phyloP scores from a whole-genome alignment of 176 grass and related monocot genomes.

The Hordeum vulgare region DNA sequence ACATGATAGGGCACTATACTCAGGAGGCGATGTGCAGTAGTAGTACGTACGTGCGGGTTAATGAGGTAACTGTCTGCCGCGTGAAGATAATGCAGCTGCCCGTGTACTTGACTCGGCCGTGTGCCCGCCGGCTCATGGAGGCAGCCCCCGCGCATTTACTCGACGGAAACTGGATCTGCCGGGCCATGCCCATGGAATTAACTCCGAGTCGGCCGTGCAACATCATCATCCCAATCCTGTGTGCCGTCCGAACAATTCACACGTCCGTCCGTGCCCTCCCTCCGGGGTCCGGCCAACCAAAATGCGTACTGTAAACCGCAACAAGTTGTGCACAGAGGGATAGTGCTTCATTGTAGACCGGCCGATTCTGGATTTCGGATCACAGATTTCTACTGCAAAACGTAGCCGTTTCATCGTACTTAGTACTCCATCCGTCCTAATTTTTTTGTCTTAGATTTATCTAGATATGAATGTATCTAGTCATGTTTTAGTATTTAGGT shows the following conservation, averaged over 20 bases:
- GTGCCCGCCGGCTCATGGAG: constrained; percentile 28
- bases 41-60: background rate
- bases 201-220: background rate
- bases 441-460: too few species aligned
- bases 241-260: background rate
- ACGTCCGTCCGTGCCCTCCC: background rate
- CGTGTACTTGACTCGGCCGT: constrained; percentile 17
- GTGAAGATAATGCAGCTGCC: constrained; percentile 9
- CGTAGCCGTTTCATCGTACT: background rate
- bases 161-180: background rate
- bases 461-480: too few species aligned
- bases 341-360: background rate
- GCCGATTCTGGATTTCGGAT: background rate
- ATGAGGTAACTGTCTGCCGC: constrained; percentile 24
- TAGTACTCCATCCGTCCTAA: too few species aligned
- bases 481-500: too few species aligned
- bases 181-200: background rate
- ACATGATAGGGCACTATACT: background rate
- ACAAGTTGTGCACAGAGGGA: background rate
- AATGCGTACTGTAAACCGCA: background rate
- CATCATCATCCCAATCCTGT: background rate
- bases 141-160: constrained; percentile 26
- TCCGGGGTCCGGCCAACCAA: background rate
- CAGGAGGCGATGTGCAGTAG: background rate
- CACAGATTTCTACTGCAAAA: background rate